Conservation (phyloP, 2,329 filamentous ascomycete genomes). For the Fusarium sulawesiense region DNA sequence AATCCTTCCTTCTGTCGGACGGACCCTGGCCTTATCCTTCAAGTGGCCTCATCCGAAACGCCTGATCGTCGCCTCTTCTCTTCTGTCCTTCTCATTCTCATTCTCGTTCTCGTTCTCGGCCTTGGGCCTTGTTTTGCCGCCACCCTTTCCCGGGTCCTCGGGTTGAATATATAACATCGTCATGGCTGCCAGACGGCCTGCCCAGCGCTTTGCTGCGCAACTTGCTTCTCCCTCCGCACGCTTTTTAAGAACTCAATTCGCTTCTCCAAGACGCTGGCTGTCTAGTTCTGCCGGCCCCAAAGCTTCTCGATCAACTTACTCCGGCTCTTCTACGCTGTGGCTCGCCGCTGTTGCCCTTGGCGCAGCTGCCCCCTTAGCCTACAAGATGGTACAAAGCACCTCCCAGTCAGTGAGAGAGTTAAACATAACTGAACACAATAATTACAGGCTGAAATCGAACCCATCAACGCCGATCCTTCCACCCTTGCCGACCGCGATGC, state of each 20-base stretch:
- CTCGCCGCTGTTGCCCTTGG: constrained; percentile 59
- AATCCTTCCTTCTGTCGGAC: constrained; percentile 26
- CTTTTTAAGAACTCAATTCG: constrained; percentile 45
- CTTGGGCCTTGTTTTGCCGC: constrained; percentile 12
- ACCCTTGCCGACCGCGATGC: constrained; percentile 88
- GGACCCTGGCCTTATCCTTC: constrained; percentile 27
- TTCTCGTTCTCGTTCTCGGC: constrained; percentile 13
- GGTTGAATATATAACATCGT: constrained; percentile 44
- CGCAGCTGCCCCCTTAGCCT: constrained; percentile 64
- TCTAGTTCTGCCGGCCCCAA: constrained; percentile 41
- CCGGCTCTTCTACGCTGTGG: constrained; percentile 42
- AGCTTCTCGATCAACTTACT: constrained; percentile 35
- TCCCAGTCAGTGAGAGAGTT: neutral
- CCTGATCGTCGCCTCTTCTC: constrained; percentile 34
- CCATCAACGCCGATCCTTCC: constrained; percentile 67
- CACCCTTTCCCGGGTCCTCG: constrained; percentile 14
- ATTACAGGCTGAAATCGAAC: constrained; percentile 56
- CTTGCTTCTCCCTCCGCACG: constrained; percentile 44
- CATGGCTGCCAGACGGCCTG: constrained; percentile 50
- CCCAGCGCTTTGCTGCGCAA: constrained; percentile 48
- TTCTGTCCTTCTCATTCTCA: constrained; percentile 26
- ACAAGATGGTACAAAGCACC: constrained; percentile 65
- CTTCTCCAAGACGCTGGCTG: constrained; percentile 40
- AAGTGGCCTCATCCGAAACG: constrained; percentile 46
- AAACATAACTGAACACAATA: constrained; percentile 33